Evolutionary conservation across 257 asterid species (phyloP).

Genomic region (Ocimum tenuiflorum): DNA sequence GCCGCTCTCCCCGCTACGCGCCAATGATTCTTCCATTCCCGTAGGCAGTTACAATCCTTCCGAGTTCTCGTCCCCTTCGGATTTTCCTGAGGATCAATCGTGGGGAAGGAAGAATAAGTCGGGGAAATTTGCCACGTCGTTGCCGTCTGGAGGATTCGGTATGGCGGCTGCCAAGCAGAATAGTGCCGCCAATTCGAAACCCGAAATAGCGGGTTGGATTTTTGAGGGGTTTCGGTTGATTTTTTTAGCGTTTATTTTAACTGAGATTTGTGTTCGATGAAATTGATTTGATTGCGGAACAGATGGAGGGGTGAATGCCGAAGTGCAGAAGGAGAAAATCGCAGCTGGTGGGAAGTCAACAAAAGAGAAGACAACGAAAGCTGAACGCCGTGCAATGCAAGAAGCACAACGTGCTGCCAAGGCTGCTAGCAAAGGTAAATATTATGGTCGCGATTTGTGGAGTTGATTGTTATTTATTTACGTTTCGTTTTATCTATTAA

Average conservation of each 20-base stretch:
- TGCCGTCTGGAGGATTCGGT: constrained; percentile 62
- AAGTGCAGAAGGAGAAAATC: constrained; percentile 43
- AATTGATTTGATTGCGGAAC: constrained; percentile 25
- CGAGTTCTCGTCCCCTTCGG: constrained; percentile 57
- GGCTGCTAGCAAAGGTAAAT: constrained; percentile 68
- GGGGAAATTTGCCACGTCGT: constrained; percentile 62
- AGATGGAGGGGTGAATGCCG: constrained; percentile 45
- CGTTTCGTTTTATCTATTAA: not conserved
- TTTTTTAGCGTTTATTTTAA: not conserved
- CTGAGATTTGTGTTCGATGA: not conserved
- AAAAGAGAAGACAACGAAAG: constrained; percentile 82
- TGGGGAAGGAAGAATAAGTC: constrained; percentile 40
- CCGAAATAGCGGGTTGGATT: constrained; percentile 35
- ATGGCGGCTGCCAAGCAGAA: constrained; percentile 44
- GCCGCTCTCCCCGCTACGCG: constrained; percentile 42
- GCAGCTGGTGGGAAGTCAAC: constrained; percentile 37
- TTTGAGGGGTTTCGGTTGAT: not conserved
- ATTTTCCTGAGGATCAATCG: constrained; percentile 41
- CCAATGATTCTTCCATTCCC: constrained; percentile 41
- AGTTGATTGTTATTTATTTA: not conserved
- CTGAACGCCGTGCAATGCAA: constrained; percentile 90
- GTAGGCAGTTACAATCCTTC: constrained; percentile 88
- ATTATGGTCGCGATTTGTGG: not conserved
- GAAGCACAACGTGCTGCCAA: constrained; percentile 96
- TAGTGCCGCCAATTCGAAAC: constrained; percentile 30